Conservation (phyloP, 2,329 filamentous ascomycete genomes). For the Apiospora sp. region DNA sequence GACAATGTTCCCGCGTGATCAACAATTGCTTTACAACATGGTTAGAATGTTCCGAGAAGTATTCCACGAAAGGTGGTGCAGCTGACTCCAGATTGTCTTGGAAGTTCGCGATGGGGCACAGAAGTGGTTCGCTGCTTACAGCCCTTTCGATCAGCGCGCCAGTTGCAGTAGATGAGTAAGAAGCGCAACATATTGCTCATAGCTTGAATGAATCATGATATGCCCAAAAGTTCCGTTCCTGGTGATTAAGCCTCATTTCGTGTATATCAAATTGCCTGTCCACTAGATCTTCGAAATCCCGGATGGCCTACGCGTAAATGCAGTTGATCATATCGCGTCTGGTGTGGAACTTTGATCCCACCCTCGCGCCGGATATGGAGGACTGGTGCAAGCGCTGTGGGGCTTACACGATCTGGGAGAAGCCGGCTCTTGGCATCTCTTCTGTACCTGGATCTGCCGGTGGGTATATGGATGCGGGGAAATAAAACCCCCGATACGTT, state of each 20-base stretch:
- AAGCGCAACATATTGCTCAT: no score
- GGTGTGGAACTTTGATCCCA: slow-evolving; percentile 47
- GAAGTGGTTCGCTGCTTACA: no score
- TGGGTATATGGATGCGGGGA: neutral
- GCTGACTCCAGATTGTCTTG: no score
- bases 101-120: no score
- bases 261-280: no score
- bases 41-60: neutral
- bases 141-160: no score
- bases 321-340: slow-evolving; percentile 46
- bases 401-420: neutral
- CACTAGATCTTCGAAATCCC: no score
- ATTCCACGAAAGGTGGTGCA: no score
- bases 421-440: neutral
- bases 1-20: neutral
- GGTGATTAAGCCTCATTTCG: no score
- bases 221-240: no score
- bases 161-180: no score
- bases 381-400: slow-evolving; percentile 33
- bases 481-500: neutral
- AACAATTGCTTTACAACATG: neutral
- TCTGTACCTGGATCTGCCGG: slow-evolving; percentile 20
- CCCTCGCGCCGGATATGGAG: slow-evolving; percentile 34
- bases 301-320: slow-evolving; percentile 48
- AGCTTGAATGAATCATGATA: no score